Conservation (phyloP, 257 asterid genomes). For the Nicotiana sylvestris region DNA sequence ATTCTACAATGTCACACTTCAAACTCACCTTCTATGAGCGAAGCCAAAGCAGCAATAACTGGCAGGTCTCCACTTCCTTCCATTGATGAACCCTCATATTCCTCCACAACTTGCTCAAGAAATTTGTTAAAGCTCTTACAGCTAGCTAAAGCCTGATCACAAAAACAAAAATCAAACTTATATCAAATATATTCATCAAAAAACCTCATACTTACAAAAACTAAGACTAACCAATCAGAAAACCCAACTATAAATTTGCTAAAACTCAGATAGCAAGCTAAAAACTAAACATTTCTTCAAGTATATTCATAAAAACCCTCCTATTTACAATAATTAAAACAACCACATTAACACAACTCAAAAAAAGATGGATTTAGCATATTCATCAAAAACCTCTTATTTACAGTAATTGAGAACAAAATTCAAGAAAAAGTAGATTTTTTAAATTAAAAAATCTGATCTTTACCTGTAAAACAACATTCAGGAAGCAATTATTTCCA, state of each 20-base stretch:
- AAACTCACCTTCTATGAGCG: slow-evolving; percentile 57
- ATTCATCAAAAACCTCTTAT: too few species aligned
- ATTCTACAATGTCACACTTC: neutral
- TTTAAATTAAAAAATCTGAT: neutral
- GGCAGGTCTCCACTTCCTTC: slow-evolving; percentile 47
- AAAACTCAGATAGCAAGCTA: neutral
- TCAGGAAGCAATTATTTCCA: slow-evolving; percentile 86
- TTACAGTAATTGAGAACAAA: too few species aligned
- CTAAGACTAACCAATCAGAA: neutral
- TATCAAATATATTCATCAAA: neutral
- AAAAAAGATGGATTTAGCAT: neutral
- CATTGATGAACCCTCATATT: slow-evolving; percentile 33
- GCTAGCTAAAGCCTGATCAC: slow-evolving; percentile 74
- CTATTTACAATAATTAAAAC: too few species aligned
- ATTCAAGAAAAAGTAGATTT: too few species aligned
- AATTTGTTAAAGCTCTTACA: slow-evolving; percentile 57
- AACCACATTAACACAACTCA: neutral
- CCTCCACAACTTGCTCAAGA: slow-evolving; percentile 45
- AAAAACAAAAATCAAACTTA: neutral
- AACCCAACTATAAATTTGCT: neutral
- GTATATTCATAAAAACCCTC: too few species aligned
- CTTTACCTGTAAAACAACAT: slow-evolving; percentile 82
- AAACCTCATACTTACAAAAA: neutral
- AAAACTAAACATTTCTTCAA: too few species aligned
- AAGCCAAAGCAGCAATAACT: slow-evolving; percentile 50